Percentiles rank a stretch among this genome's conserved stretches.
Evolutionary conservation across 805 yeast genomes (phyloP).

Genomic region (Starmerella asiatica): DNA sequence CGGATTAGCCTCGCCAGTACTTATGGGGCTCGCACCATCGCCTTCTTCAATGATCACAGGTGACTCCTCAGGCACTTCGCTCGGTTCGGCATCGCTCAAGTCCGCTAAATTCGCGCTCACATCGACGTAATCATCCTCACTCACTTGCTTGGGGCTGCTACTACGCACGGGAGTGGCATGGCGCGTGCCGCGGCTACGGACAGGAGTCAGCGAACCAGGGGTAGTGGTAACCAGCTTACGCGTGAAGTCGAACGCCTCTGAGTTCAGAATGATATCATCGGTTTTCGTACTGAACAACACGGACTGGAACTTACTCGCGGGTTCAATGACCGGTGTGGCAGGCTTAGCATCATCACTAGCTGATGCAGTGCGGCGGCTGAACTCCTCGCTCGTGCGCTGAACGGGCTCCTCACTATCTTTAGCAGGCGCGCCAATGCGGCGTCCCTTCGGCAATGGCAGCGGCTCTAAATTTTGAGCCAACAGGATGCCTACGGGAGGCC

Average conservation of each 20-base stretch:
- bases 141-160: background rate
- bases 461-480: conserved; percentile 15
- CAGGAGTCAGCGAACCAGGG: background rate
- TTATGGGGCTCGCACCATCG: background rate
- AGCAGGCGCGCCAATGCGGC: background rate
- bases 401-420: background rate
- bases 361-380: background rate
- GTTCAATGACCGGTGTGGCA: background rate
- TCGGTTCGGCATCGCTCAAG: background rate
- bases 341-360: background rate
- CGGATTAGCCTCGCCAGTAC: background rate
- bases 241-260: conserved; percentile 46
- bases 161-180: background rate
- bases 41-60: background rate
- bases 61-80: background rate
- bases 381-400: background rate
- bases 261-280: conserved; percentile 54
- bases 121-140: background rate
- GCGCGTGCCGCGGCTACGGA: background rate
- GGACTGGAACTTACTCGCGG: conserved; percentile 12
- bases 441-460: conserved; percentile 7
- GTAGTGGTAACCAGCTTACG: background rate
- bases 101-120: background rate
- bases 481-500: conserved; percentile 15
- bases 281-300: conserved; percentile 35